A percentile compares a stretch with the other conserved stretches of the same genome.
Evolutionary conservation across 2,329 filamentous ascomycete species (phyloP).

Genomic region (Sporothrix schenckii): DNA sequence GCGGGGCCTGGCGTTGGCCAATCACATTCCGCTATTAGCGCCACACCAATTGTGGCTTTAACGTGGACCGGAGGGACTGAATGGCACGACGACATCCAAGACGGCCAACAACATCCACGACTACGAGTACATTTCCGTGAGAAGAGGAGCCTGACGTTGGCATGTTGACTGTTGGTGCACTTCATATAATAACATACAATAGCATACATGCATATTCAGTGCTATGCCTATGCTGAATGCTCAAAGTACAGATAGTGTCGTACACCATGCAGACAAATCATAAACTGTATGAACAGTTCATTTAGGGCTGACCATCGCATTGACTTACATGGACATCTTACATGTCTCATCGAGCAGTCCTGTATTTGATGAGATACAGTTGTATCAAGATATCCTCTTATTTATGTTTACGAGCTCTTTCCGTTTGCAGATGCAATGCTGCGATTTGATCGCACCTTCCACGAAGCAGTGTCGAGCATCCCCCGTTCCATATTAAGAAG

Average conservation of each 20-base stretch:
- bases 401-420: not conserved
- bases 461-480: not conserved
- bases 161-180: not conserved
- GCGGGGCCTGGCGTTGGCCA: not conserved
- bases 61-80: not conserved
- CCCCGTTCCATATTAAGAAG: constrained; percentile 8
- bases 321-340: not conserved
- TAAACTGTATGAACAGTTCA: too few species aligned
- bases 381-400: not conserved
- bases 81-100: not conserved
- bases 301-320: too few species aligned
- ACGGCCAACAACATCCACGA: not conserved
- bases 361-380: not conserved
- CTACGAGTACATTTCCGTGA: not conserved
- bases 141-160: not conserved
- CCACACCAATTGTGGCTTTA: constrained; percentile 20
- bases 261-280: not conserved
- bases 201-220: too few species aligned
- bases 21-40: not conserved
- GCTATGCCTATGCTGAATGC: not conserved
- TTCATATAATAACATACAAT: not conserved
- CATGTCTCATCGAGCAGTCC: not conserved
- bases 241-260: not conserved
- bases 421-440: not conserved
- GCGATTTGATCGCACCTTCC: not conserved